Evolutionary conservation across 192 early-diverging fungal species (phyloP), one percentile per base, ranked within the genome.

Genomic region (Coemansia brasiliensis): DNA sequence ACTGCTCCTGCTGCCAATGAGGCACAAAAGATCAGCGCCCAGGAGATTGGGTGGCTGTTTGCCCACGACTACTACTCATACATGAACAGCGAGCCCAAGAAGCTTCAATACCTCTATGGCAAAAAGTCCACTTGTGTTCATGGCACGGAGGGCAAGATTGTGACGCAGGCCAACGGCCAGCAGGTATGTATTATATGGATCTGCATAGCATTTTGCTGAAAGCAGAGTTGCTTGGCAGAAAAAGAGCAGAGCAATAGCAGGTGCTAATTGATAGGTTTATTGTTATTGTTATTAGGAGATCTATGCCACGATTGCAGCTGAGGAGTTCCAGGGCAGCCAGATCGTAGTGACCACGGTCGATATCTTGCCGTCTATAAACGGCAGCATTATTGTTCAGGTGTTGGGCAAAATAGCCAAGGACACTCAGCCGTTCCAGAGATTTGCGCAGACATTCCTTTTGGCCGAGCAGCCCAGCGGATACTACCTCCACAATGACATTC

Each of bases 41-140:
- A 84, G 64, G 88, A 94, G 63, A 85, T 97, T 44, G 94, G 94
- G 25, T 90, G 89, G 90, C 84, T 94, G 62, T 97, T 97, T 82
- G 94, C 92, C 48, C 88, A 90, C 67, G 87, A 95, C 67, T 97
- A 94, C 73, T 97, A 97, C 79, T 93, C 90, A 27, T 88, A 92
- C 65, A 74, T 97, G 67, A 92, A 92, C 83, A 87, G 86, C 61
- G 85, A 90, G 13, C 93, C 93, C 25, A 52, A 81, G 29, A 79
- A 83, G 42, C 83, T 97, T 20, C 88, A 94, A 81, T 83, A 77
- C 61, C 95, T 94, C 75, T 97, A 94, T 83, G 89, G 86, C 66
- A 89, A 88, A 61, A 83, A 91, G 58, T 94, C 94, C 10, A 83
- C 77, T 24, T 88, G 87, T 61, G 82, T 91, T 61, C 90, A 93